phyloP scores from a whole-genome alignment of 2,329 filamentous ascomycete species.

The Colletotrichum agaves region DNA sequence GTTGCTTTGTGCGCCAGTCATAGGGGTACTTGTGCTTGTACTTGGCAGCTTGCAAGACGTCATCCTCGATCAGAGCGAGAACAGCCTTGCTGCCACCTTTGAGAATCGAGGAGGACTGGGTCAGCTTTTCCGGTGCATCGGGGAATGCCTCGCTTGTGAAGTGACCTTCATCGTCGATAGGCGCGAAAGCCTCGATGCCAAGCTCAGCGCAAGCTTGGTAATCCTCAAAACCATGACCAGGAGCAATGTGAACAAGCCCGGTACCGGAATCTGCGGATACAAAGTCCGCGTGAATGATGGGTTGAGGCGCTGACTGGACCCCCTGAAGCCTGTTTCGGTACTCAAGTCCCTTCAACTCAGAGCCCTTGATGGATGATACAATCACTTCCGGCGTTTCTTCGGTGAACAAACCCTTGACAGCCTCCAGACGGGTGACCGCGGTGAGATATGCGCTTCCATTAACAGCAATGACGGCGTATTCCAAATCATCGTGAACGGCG shows the following conservation, averaged over 20 bases:
- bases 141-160: constrained; percentile 87
- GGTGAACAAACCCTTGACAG: constrained; percentile 62
- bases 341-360: constrained; percentile 70
- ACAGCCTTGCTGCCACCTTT: constrained; percentile 76
- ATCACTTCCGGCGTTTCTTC: constrained; percentile 59
- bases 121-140: constrained; percentile 72
- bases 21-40: constrained; percentile 96
- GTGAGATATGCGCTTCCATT: constrained; percentile 73
- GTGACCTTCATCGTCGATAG: constrained; percentile 81
- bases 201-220: constrained; percentile 82
- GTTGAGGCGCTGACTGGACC: constrained; percentile 65
- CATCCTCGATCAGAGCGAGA: constrained; percentile 71
- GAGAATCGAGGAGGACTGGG: constrained; percentile 75
- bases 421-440: constrained; percentile 75
- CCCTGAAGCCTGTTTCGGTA: constrained; percentile 80
- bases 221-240: constrained; percentile 96
- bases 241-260: constrained; percentile 93
- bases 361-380: constrained; percentile 68
- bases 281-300: constrained; percentile 85
- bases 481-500: constrained; percentile 78
- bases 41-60: constrained; percentile 75
- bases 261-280: constrained; percentile 92
- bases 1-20: constrained; percentile 95
- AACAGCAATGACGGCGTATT: constrained; percentile 75
- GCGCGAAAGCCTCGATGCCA: constrained; percentile 80